Evolutionary conservation across 1,139 yeast species (phyloP), one percentile per base, ranked within the genome.

Genomic region (Yamadazyma buinensis): DNA sequence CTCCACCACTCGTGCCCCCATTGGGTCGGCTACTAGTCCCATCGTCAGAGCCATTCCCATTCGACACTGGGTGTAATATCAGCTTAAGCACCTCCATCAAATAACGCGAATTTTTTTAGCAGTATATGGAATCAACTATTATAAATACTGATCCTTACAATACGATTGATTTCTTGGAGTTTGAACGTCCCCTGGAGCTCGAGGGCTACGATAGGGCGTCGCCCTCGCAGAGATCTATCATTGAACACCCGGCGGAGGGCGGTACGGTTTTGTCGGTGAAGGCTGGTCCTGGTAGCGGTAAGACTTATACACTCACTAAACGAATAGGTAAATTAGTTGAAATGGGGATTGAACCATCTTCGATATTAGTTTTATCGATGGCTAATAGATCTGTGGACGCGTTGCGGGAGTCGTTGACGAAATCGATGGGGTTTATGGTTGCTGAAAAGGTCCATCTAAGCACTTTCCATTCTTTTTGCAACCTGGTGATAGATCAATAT

Each of bases 261-360:
- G 52, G 57, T 18, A 53, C 65, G 3, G 55, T 80, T 1, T 52
- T 81, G 9, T 64, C 74, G 15, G 63, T 82, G 2, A 61, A 67
- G 14, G 84, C 88, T 0, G 88, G 90, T 0, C 88, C 90, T 1
- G 90, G 90, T 3, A 74, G 84, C 15, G 95, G 95, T 1, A 84
- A 84, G 48, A 83, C 94, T 0, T 61, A 64, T 27, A 80, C 88
- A 0, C 47, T 84, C 21, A 73, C 77, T 2, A 60, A 68, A 28
- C 64, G 86, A 39, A 64, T 82, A 0, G 74, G 73, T 2, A 60
- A 70, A 40, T 47, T 80, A 41, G 51, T 83, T 1, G 40, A 58
- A 5, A 59, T 61, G 4, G 57, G 56, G 2, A 51, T 75, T 0
- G 41, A 51, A 2, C 86, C 90, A 0, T 55, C 61, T 7, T 76